These are phyloP conservation scores for Nakazawaea ambrosiae DNA, from an alignment of 805 yeast species.

Conservation along the genomic window DNA sequence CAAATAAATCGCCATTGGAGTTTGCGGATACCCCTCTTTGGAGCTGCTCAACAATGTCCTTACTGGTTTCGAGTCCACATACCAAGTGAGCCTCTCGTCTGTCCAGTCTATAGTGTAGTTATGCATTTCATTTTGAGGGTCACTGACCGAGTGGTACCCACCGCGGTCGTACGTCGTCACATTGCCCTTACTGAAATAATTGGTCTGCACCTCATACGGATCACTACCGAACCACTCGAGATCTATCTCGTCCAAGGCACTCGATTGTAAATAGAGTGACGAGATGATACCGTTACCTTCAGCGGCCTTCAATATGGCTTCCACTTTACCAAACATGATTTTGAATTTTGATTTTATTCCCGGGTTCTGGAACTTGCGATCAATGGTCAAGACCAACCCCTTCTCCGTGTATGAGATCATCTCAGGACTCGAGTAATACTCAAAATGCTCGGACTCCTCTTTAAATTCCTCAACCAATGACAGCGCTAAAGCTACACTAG, in stretches of 20 bases:
- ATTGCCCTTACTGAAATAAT: slow-evolving; percentile 77
- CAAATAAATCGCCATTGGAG: slow-evolving; percentile 71
- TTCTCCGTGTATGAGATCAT: slow-evolving; percentile 38
- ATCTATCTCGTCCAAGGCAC: slow-evolving; percentile 87
- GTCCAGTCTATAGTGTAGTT: slow-evolving; percentile 87
- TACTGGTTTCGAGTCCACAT: slow-evolving; percentile 59
- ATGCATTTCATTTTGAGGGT: slow-evolving; percentile 56
- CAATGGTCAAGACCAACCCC: slow-evolving; percentile 60
- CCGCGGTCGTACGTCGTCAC: slow-evolving; percentile 78
- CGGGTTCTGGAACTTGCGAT: slow-evolving; percentile 69
- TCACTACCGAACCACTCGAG: slow-evolving; percentile 85
- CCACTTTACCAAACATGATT: slow-evolving; percentile 84
- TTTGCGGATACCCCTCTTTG: slow-evolving; percentile 75
- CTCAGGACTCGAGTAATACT: slow-evolving; percentile 33
- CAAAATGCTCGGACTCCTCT: slow-evolving; percentile 35
- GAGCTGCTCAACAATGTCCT: slow-evolving; percentile 53
- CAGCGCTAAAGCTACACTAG: slow-evolving; percentile 57
- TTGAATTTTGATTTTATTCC: slow-evolving; percentile 70
- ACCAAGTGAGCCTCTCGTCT: slow-evolving; percentile 57
- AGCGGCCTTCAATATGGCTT: slow-evolving; percentile 65
- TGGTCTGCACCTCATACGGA: slow-evolving; percentile 64
- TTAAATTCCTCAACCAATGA: slow-evolving; percentile 47
- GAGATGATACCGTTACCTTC: slow-evolving; percentile 76
- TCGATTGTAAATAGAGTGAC: slow-evolving; percentile 72
- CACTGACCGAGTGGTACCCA: slow-evolving; percentile 49